Evolutionary conservation across 2,329 filamentous ascomycete species (phyloP), one percentile per base, ranked within the genome.

Genomic region (Colletotrichum lupini): DNA sequence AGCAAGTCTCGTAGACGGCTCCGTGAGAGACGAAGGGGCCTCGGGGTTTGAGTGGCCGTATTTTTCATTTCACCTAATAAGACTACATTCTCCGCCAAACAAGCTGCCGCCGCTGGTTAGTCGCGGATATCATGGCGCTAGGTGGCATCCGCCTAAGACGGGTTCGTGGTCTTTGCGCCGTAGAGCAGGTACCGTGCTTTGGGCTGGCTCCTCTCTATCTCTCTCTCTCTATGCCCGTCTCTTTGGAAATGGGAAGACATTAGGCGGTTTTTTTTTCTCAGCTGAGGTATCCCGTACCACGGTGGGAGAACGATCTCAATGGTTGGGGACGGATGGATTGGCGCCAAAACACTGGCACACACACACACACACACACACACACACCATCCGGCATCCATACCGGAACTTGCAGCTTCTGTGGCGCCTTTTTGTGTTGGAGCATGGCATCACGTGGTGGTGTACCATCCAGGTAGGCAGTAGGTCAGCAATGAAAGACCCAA

Each of bases 1-100:
- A 37, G 63, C 57, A 61, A 35, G 66, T 32, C 53, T 42, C 53
- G 64, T 22, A 49, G 42, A 72, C 72, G 68, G 63, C 42, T 59
- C 26, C 26, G 53, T 14, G 26, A 49, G 19, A 30, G 22, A 65
- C 28, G 28, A 67, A 26, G 42, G 42, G 28, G 32, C 32, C 22
- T 8, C 16, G 5, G 57, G 42, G 28, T 62, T 62, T 37, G 46
- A 72, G 58, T 61, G 42, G 61, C n/a, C 68, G 67, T 62, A 52
- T 49, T 53, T 53, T 16, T 74, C 61, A 72, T 68, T 67, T 61
- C 60, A 66, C 42, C 32, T 74, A 74, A 74, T 72, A 59, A 72
- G 63, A 74, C 68, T 68, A 63, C 68, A 74, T 72, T 74, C 68
- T 64, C 62, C 68, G 62, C 63, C 62, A 63, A 58, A 72, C 72